These are phyloP conservation scores for Flaveria linearis DNA, from an alignment of 129 eudicot genomes.

Conservation along the genomic window DNA sequence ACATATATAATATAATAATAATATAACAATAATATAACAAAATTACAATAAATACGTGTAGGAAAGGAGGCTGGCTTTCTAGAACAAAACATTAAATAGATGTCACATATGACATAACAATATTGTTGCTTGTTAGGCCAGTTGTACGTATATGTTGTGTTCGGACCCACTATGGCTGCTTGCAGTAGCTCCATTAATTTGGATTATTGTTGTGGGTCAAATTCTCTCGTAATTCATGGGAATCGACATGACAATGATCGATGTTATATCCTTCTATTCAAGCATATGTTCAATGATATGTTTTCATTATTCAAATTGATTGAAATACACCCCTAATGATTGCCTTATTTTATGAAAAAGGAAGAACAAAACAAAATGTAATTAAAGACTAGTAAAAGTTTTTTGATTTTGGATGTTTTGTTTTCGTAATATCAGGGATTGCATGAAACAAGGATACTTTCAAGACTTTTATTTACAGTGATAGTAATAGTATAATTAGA, in stretches of 20 bases:
- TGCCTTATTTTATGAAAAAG: slow-evolving; percentile 2
- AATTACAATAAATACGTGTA: background rate
- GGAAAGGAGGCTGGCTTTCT: slow-evolving; percentile 14
- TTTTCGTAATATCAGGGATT: background rate
- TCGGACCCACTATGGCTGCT: slow-evolving; percentile 38
- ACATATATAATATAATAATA: background rate
- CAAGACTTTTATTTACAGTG: too few relatives aligned
- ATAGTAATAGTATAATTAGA: too few relatives aligned
- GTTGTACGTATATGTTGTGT: slow-evolving; percentile 1
- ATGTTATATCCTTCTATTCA: background rate
- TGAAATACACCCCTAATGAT: background rate
- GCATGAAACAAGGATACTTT: background rate
- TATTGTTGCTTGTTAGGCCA: slow-evolving; percentile 26
- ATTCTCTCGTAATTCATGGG: slow-evolving; percentile 25
- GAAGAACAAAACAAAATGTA: background rate
- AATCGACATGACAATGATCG: slow-evolving; percentile 2
- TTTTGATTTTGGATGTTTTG: background rate
- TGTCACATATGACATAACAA: slow-evolving; percentile 33
- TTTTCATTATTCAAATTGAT: background rate
- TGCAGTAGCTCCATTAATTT: slow-evolving; percentile 25
- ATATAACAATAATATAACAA: too few relatives aligned
- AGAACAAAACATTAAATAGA: slow-evolving; percentile 18
- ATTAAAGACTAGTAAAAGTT: background rate
- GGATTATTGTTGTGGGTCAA: slow-evolving; percentile 28
- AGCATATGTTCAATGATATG: background rate